Evolutionary conservation across 495 filamentous ascomycete genomes (phyloP).

Genomic region (Neurospora sp.): DNA sequence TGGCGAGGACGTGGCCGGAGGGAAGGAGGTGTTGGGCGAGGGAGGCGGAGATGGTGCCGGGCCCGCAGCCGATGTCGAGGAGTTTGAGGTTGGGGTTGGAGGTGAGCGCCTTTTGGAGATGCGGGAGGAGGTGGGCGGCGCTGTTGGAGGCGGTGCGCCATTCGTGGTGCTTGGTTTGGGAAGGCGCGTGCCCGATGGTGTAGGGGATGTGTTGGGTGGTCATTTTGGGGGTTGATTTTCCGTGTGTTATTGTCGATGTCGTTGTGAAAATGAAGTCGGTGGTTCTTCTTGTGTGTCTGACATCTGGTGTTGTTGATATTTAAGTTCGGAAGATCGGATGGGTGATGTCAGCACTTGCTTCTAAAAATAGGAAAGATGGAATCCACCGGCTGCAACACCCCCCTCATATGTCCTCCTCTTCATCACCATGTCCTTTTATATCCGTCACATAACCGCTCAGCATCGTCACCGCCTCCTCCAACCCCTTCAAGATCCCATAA

Average conservation of each 20-base stretch:
- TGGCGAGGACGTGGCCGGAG: constrained; percentile 28
- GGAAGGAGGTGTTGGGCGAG: constrained; percentile 24
- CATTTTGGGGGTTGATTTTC: not conserved
- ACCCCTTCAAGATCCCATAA: not conserved
- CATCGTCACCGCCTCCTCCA: not conserved
- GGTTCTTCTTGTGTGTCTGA: not conserved
- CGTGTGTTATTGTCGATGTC: not conserved
- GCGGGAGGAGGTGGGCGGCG: constrained; percentile 25
- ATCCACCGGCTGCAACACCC: not conserved
- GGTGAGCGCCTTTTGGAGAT: constrained; percentile 13
- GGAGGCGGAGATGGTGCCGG: constrained; percentile 28
- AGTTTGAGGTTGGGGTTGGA: constrained; percentile 20
- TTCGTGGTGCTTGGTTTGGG: constrained; percentile 19
- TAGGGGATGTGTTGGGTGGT: not conserved
- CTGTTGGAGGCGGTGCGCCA: constrained; percentile 28
- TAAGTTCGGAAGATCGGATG: not conserved
- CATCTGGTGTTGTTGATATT: not conserved
- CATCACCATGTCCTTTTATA: not conserved
- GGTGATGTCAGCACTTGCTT: not conserved
- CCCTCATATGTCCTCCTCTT: not conserved
- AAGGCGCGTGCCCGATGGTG: constrained; percentile 6
- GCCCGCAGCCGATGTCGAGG: constrained; percentile 31
- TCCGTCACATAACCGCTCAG: not conserved
- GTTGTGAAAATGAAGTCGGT: not conserved
- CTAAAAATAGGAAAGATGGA: not conserved